Evolutionary conservation across 306 rosid species (phyloP).

Genomic region (Acacia crassicarpa): DNA sequence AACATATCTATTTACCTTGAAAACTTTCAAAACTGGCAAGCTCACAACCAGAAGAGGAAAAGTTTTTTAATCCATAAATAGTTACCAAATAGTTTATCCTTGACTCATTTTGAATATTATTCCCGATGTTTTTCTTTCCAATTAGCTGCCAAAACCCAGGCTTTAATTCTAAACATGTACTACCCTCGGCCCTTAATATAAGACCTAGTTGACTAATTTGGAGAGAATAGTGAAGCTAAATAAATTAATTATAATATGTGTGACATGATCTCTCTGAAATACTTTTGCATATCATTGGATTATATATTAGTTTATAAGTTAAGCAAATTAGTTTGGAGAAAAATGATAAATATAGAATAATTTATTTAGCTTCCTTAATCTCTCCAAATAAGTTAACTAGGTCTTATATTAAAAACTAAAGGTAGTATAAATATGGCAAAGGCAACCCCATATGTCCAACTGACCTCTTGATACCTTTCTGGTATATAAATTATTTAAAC

Average conservation of each 20-base stretch:
- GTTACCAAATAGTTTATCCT: conserved; percentile 21
- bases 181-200: no score
- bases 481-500: conserved; percentile 13
- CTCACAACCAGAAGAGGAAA: conserved; percentile 7
- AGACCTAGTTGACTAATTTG: no score
- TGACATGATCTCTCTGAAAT: no score
- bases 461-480: conserved; percentile 10
- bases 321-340: no score
- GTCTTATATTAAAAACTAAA: no score
- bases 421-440: background rate
- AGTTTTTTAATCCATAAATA: background rate
- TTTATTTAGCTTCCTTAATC: no score
- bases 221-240: no score
- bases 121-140: background rate
- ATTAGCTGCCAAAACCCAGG: background rate
- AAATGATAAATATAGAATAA: no score
- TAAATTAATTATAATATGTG: no score
- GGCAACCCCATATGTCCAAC: background rate
- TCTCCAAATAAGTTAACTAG: no score
- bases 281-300: no score
- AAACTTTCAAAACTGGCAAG: conserved; percentile 5
- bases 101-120: conserved; percentile 17
- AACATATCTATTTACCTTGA: conserved; percentile 11
- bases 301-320: no score
- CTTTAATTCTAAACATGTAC: conserved; percentile 4